phyloP scores from a whole-genome alignment of 371 early-diverging fungal species.

The Batkoa obscura region DNA sequence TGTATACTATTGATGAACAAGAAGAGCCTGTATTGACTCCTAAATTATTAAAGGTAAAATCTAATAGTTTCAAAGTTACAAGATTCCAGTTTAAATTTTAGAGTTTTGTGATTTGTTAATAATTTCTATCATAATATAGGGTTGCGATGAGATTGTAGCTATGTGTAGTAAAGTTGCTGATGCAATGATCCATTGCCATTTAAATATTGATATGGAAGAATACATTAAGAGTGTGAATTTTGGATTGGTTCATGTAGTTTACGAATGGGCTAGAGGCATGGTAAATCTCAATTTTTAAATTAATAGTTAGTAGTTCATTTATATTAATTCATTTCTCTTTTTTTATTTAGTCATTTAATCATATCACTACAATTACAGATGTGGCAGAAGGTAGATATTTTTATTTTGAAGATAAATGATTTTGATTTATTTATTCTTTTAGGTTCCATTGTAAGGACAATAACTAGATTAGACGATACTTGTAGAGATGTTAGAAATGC shows the following conservation, averaged over 20 bases:
- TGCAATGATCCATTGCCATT: slow-evolving; percentile 48
- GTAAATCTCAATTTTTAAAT: slow-evolving; percentile 11
- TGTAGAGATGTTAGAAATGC: slow-evolving; percentile 89
- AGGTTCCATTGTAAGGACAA: slow-evolving; percentile 89
- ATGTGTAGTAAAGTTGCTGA: slow-evolving; percentile 51
- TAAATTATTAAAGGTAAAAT: no score
- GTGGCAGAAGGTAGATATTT: slow-evolving; percentile 63
- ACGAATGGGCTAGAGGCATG: slow-evolving; percentile 95
- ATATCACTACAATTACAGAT: slow-evolving; percentile 86
- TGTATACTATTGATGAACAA: no score
- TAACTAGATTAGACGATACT: slow-evolving; percentile 92
- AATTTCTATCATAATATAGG: slow-evolving; percentile 19
- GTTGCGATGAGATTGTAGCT: slow-evolving; percentile 31
- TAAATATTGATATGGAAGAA: slow-evolving; percentile 27
- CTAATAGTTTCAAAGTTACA: no score
- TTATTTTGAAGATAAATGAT: background rate
- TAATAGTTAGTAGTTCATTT: background rate
- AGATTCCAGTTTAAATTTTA: no score
- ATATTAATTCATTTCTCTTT: background rate
- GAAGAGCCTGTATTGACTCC: no score
- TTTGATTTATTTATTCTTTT: slow-evolving; percentile 12
- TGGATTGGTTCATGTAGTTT: slow-evolving; percentile 91
- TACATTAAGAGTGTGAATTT: slow-evolving; percentile 40
- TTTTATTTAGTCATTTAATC: slow-evolving; percentile 49
- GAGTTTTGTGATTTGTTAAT: background rate